phyloP scores from a whole-genome alignment of 2,329 filamentous ascomycete genomes.

The Fusarium falciforme region DNA sequence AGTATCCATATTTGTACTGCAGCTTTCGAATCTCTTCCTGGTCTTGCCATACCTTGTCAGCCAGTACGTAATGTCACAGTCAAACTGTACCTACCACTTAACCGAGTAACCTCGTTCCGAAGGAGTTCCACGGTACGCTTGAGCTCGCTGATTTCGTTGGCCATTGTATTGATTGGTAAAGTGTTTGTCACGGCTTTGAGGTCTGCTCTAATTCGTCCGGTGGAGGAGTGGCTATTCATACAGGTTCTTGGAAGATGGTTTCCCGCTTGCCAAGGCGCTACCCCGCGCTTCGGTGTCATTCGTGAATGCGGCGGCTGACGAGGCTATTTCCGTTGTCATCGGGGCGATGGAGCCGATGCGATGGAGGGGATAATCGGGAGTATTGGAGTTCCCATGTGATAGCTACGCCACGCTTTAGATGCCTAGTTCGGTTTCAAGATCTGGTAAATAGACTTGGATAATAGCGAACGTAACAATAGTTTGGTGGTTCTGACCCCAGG shows the following conservation, averaged over 20 bases:
- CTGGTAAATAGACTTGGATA: neutral
- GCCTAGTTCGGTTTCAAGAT: neutral
- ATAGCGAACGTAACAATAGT: neutral
- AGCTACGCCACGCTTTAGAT: neutral
- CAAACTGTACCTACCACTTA: neutral
- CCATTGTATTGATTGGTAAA: slow-evolving; percentile 1
- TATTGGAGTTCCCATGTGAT: neutral
- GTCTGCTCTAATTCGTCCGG: neutral
- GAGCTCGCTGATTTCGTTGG: neutral
- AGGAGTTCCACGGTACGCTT: neutral
- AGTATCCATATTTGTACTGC: slow-evolving; percentile 20
- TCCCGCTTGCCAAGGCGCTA: neutral
- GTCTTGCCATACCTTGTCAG: neutral
- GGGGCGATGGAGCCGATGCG: neutral
- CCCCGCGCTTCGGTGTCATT: neutral
- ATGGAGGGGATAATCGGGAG: neutral
- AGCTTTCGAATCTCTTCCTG: slow-evolving; percentile 16
- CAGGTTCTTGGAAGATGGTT: neutral
- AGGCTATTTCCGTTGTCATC: neutral
- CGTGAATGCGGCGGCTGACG: neutral
- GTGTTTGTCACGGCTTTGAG: neutral
- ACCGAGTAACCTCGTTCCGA: neutral
- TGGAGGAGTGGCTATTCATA: neutral
- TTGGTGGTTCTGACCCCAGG: neutral
- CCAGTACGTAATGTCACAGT: neutral